A percentile compares a stretch with the other conserved stretches of the same genome.
Evolutionary conservation across 495 filamentous ascomycete genomes (phyloP).

Genomic region (Schizothecium vesticola): DNA sequence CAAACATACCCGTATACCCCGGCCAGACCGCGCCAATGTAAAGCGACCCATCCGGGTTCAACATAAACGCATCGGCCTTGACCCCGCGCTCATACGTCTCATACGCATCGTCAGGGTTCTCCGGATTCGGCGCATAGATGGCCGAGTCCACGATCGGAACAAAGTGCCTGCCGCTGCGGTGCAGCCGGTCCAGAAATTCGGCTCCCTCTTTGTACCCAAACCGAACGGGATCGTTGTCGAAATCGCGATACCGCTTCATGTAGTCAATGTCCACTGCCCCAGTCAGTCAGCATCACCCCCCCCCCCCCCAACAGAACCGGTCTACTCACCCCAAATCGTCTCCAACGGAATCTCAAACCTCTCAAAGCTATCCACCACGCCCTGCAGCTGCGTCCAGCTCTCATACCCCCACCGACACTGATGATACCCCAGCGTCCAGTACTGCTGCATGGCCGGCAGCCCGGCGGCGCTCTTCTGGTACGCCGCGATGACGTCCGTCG

Average conservation of each 20-base stretch:
- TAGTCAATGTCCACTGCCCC: slow-evolving; percentile 77
- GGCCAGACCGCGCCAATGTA: slow-evolving; percentile 85
- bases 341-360: slow-evolving; percentile 72
- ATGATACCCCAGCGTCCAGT: slow-evolving; percentile 83
- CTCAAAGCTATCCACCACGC: slow-evolving; percentile 73
- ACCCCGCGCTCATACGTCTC: slow-evolving; percentile 63
- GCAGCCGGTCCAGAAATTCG: slow-evolving; percentile 60
- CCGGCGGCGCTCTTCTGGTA: slow-evolving; percentile 68
- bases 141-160: slow-evolving; percentile 83
- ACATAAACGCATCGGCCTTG: slow-evolving; percentile 60
- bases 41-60: slow-evolving; percentile 60
- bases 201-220: slow-evolving; percentile 61
- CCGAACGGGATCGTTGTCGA: slow-evolving; percentile 64
- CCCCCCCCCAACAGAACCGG: neutral
- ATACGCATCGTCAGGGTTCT: slow-evolving; percentile 67
- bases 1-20: slow-evolving; percentile 54
- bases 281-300: neutral
- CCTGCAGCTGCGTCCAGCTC: slow-evolving; percentile 67
- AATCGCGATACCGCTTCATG: slow-evolving; percentile 63
- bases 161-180: slow-evolving; percentile 64
- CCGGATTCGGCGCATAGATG: slow-evolving; percentile 70
- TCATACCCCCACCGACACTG: slow-evolving; percentile 80
- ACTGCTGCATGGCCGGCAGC: slow-evolving; percentile 76
- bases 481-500: slow-evolving; percentile 61
- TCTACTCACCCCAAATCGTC: slow-evolving; percentile 58